Conservation (phyloP, 2,329 filamentous ascomycete species). For the Aspergillus floridensis region DNA sequence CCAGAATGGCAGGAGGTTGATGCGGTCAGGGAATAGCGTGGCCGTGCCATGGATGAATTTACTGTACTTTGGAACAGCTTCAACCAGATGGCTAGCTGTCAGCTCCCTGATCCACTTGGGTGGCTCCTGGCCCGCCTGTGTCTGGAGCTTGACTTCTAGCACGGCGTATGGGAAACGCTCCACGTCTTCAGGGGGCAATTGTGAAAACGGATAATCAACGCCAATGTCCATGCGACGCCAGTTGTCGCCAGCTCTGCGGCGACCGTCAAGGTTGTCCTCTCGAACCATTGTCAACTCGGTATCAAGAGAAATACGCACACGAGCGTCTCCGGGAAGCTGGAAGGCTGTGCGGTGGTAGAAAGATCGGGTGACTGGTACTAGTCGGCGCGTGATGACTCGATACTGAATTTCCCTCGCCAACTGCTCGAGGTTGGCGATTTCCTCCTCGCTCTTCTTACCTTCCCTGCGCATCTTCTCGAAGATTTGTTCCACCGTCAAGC, state of each 20-base stretch:
- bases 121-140: slow-evolving; percentile 88
- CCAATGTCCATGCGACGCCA: slow-evolving; percentile 98
- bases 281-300: slow-evolving; percentile 93
- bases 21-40: slow-evolving; percentile 78
- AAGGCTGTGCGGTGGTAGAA: slow-evolving; percentile 99
- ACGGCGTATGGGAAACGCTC: slow-evolving; percentile 94
- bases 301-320: slow-evolving; percentile 93
- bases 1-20: slow-evolving; percentile 92
- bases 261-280: slow-evolving; percentile 90
- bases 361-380: slow-evolving; percentile 85
- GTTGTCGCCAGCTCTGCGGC: slow-evolving; percentile 73
- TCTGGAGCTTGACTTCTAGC: slow-evolving; percentile 96
- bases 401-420: slow-evolving; percentile 92
- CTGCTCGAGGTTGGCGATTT: slow-evolving; percentile 84
- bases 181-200: slow-evolving; percentile 79
- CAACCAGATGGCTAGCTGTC: slow-evolving; percentile 88
- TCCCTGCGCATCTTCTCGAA: slow-evolving; percentile 97
- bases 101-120: slow-evolving; percentile 96
- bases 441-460: slow-evolving; percentile 87
- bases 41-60: slow-evolving; percentile 98
- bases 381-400: slow-evolving; percentile 79
- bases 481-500: slow-evolving; percentile 79
- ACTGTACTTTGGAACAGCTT: slow-evolving; percentile 98
- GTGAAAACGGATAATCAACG: slow-evolving; percentile 89
- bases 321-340: slow-evolving; percentile 91